phyloP scores from a whole-genome alignment of 2,329 filamentous ascomycete genomes.

The Penicillium sp. region DNA sequence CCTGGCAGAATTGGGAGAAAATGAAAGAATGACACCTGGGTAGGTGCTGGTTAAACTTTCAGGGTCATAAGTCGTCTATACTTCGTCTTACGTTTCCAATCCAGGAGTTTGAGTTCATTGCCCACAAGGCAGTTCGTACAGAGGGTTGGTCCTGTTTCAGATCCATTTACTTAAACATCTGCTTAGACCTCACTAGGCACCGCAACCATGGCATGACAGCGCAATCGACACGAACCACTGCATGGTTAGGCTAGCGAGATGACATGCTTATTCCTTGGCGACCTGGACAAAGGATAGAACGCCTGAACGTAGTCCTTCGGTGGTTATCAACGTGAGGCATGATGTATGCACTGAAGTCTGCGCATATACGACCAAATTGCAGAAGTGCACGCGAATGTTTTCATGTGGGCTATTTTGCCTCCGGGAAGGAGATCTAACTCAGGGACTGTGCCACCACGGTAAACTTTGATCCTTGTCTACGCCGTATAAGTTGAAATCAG shows the following conservation, averaged over 20 bases:
- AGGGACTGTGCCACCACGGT: not conserved
- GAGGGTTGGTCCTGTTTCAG: conserved; percentile 7
- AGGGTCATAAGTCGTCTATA: not conserved
- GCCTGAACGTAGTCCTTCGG: not conserved
- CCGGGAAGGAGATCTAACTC: not conserved
- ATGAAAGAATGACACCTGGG: too few species aligned
- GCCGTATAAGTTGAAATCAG: not conserved
- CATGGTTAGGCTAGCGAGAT: not conserved
- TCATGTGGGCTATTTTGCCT: not conserved
- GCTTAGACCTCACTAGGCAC: not conserved
- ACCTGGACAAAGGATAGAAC: conserved; percentile 1
- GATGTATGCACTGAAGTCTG: not conserved
- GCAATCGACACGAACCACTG: not conserved
- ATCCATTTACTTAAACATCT: not conserved
- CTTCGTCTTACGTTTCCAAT: not conserved
- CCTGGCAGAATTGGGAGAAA: not conserved
- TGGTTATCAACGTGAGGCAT: not conserved
- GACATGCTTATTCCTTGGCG: not conserved
- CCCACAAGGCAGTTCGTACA: not conserved
- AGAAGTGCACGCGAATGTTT: not conserved
- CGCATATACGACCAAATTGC: not conserved
- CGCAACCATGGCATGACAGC: conserved; percentile 1
- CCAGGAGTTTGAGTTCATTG: not conserved
- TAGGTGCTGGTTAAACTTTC: too few species aligned
- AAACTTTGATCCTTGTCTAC: not conserved